A percentile compares a stretch with the other conserved stretches of the same genome.
These are phyloP conservation scores for Phytopythium vexans DNA, from an alignment of 352 stramenopile species.

Conservation along the genomic window DNA sequence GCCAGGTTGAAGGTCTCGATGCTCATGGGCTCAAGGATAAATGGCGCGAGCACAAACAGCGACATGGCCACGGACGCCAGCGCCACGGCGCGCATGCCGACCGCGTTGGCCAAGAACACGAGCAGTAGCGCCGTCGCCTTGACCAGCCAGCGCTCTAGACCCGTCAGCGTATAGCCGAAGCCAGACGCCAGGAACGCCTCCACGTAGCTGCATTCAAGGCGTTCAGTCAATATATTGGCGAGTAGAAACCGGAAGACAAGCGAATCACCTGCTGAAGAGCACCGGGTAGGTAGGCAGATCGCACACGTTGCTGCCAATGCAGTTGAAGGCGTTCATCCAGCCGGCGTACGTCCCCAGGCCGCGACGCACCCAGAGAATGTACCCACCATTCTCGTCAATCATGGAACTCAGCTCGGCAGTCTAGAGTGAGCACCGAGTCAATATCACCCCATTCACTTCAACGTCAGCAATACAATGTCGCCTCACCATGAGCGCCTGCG, in stretches of 20 bases:
- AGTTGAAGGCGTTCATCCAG: conserved; percentile 86
- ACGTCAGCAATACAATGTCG: neutral
- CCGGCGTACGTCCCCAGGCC: conserved; percentile 76
- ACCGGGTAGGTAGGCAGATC: conserved; percentile 83
- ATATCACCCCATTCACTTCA: neutral
- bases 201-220: conserved; percentile 44
- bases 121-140: conserved; percentile 68
- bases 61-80: conserved; percentile 79
- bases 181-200: conserved; percentile 71
- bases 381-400: conserved; percentile 84
- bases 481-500: conserved; percentile 77
- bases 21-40: conserved; percentile 71
- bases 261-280: conserved; percentile 61
- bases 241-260: neutral
- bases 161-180: conserved; percentile 47
- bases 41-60: conserved; percentile 77
- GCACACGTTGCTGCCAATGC: conserved; percentile 80
- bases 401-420: conserved; percentile 81
- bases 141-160: conserved; percentile 60
- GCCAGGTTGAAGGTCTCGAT: conserved; percentile 71
- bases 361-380: conserved; percentile 84
- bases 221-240: neutral
- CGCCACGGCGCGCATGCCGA: conserved; percentile 76
- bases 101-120: conserved; percentile 65
- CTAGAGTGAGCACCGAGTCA: conserved; percentile 12